Evolutionary conservation across 2,329 filamentous ascomycete species (phyloP).

Genomic region (Thelonectria rubi): DNA sequence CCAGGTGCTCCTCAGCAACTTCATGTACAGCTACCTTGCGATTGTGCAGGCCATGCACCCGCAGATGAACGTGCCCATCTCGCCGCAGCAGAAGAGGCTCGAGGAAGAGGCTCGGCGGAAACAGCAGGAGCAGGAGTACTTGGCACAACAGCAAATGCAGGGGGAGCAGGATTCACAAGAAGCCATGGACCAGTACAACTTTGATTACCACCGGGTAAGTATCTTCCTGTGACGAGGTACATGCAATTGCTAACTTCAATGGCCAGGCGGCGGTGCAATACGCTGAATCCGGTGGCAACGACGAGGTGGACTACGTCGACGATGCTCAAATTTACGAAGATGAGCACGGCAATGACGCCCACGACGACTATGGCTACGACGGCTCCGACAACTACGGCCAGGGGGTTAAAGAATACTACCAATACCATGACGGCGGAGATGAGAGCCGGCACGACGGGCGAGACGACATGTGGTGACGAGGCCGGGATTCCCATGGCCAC

Average conservation of each 20-base stretch:
- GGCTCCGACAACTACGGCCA: slow-evolving; percentile 51
- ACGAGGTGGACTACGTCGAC: slow-evolving; percentile 60
- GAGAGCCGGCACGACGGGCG: slow-evolving; percentile 48
- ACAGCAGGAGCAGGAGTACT: slow-evolving; percentile 59
- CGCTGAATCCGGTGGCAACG: slow-evolving; percentile 54
- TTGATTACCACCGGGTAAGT: slow-evolving; percentile 63
- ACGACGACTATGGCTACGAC: slow-evolving; percentile 51
- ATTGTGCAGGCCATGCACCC: slow-evolving; percentile 99
- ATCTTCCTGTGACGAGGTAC: not conserved
- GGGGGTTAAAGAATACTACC: slow-evolving; percentile 53
- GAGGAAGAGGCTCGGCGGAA: slow-evolving; percentile 64
- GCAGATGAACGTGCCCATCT: slow-evolving; percentile 89
- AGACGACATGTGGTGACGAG: slow-evolving; percentile 56
- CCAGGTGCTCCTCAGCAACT: slow-evolving; percentile 96
- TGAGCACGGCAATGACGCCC: slow-evolving; percentile 55
- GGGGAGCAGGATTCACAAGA: slow-evolving; percentile 56
- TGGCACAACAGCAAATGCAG: slow-evolving; percentile 57
- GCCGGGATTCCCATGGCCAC: slow-evolving; percentile 12
- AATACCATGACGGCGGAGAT: slow-evolving; percentile 48
- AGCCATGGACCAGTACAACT: slow-evolving; percentile 61
- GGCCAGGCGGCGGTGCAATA: slow-evolving; percentile 56
- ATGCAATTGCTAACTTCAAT: slow-evolving; percentile 10
- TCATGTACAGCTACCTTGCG: slow-evolving; percentile 99
- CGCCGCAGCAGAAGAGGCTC: slow-evolving; percentile 74
- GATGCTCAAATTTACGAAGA: slow-evolving; percentile 64